These are phyloP conservation scores for Mycena maculata DNA, from an alignment of 768 basidiomycete species.

Conservation along the genomic window DNA sequence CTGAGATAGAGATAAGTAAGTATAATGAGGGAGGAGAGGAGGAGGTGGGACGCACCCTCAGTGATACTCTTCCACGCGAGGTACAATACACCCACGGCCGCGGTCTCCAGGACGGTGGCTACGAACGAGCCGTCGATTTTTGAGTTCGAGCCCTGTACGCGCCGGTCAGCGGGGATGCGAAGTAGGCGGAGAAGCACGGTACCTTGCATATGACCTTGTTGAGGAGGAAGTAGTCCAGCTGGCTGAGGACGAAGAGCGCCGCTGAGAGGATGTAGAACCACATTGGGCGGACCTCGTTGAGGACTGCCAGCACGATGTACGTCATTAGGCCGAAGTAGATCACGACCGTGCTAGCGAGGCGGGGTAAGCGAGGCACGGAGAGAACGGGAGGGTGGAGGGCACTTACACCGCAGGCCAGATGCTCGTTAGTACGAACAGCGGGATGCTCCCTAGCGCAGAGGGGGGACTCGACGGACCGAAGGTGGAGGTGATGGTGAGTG, in stretches of 20 bases:
- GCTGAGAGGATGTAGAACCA: conserved; percentile 80
- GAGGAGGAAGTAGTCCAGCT: conserved; percentile 87
- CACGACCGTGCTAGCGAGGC: conserved; percentile 64
- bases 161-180: background rate
- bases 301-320: conserved; percentile 79
- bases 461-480: conserved; percentile 73
- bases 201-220: conserved; percentile 80
- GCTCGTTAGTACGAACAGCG: conserved; percentile 84
- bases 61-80: conserved; percentile 79
- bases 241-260: conserved; percentile 81
- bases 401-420: conserved; percentile 85
- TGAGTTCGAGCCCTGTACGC: conserved; percentile 65
- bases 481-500: conserved; percentile 68
- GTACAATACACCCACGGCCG: conserved; percentile 65
- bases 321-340: conserved; percentile 82
- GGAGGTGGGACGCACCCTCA: conserved; percentile 60
- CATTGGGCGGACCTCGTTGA: conserved; percentile 85
- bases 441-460: conserved; percentile 66
- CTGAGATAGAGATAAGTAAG: conserved; percentile 36
- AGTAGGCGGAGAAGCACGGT: conserved; percentile 26
- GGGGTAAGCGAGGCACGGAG: background rate
- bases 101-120: conserved; percentile 77
- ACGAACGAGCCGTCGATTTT: conserved; percentile 90
- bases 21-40: background rate
- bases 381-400: background rate